Evolutionary conservation across 768 basidiomycete species (phyloP).

Genomic region (Leucocoprinus birnbaumii): DNA sequence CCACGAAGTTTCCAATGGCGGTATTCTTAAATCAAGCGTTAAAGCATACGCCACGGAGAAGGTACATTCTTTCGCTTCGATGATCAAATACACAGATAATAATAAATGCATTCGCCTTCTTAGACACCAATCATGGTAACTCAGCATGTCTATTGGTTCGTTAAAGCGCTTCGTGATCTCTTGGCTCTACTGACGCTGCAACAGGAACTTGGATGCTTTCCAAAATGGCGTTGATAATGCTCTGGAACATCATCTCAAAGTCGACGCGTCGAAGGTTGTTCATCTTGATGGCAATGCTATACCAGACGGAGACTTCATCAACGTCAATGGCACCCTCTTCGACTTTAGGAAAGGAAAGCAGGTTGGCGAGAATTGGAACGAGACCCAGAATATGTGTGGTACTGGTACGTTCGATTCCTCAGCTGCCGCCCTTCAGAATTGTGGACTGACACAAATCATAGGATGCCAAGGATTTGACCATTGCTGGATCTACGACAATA

Average conservation of each 20-base stretch:
- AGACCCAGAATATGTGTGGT: slow-evolving; percentile 26
- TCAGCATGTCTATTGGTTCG: slow-evolving; percentile 51
- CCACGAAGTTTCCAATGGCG: slow-evolving; percentile 42
- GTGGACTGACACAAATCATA: slow-evolving; percentile 7
- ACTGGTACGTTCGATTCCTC: slow-evolving; percentile 17
- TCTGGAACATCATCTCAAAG: slow-evolving; percentile 28
- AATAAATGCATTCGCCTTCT: not conserved
- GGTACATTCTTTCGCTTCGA: slow-evolving; percentile 15
- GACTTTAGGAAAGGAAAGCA: slow-evolving; percentile 36
- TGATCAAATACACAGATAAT: not conserved
- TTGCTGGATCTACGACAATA: slow-evolving; percentile 46
- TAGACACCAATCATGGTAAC: slow-evolving; percentile 58
- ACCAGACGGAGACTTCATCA: slow-evolving; percentile 33
- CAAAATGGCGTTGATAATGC: slow-evolving; percentile 34
- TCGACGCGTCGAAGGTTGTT: slow-evolving; percentile 32
- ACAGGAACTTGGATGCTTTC: slow-evolving; percentile 50
- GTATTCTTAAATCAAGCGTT: slow-evolving; percentile 39
- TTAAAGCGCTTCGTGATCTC: not conserved
- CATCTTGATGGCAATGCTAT: slow-evolving; percentile 34
- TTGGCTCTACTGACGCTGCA: not conserved
- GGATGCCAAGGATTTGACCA: slow-evolving; percentile 49
- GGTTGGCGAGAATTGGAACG: slow-evolving; percentile 32
- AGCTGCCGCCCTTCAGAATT: not conserved
- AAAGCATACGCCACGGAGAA: slow-evolving; percentile 44
- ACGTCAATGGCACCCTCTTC: slow-evolving; percentile 28